phyloP scores from a whole-genome alignment of 2,329 filamentous ascomycete species.

The Fusarium anguioides region DNA sequence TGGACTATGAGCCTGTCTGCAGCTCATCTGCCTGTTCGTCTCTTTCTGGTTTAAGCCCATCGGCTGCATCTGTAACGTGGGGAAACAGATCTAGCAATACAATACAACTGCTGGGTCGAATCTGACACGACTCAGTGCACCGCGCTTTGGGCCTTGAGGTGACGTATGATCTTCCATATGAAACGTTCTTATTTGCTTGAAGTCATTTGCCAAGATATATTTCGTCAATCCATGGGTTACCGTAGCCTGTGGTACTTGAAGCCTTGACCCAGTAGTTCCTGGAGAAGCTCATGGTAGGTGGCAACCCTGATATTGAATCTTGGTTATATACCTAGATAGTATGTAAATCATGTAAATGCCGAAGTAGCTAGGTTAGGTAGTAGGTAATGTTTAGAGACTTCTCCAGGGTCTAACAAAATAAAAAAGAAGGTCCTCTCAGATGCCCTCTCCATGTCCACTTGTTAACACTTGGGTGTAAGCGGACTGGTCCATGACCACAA shows the following conservation, averaged over 20 bases:
- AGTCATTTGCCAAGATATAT: neutral
- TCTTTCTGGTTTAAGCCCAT: conserved; percentile 23
- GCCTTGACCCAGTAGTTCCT: neutral
- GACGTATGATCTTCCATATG: neutral
- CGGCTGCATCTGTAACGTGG: conserved; percentile 22
- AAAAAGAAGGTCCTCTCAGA: neutral
- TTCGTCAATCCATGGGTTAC: neutral
- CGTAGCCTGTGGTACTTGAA: neutral
- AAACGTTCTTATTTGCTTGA: neutral
- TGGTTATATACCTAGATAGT: too few species aligned
- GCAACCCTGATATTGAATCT: neutral
- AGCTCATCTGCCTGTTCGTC: conserved; percentile 13
- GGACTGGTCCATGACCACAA: conserved; percentile 8
- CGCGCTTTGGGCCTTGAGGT: neutral
- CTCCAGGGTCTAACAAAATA: neutral
- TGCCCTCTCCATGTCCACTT: conserved; percentile 1
- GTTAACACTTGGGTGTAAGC: conserved; percentile 12
- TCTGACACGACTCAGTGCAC: conserved; percentile 21
- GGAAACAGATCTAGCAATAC: conserved; percentile 29
- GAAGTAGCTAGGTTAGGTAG: too few species aligned
- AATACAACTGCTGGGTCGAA: conserved; percentile 14
- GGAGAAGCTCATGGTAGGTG: neutral
- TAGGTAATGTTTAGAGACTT: conserved; percentile 1
- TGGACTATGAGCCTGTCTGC: neutral
- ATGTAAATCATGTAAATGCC: neutral